phyloP scores from a whole-genome alignment of 306 rosid genomes.

The Rosa chinensis region DNA sequence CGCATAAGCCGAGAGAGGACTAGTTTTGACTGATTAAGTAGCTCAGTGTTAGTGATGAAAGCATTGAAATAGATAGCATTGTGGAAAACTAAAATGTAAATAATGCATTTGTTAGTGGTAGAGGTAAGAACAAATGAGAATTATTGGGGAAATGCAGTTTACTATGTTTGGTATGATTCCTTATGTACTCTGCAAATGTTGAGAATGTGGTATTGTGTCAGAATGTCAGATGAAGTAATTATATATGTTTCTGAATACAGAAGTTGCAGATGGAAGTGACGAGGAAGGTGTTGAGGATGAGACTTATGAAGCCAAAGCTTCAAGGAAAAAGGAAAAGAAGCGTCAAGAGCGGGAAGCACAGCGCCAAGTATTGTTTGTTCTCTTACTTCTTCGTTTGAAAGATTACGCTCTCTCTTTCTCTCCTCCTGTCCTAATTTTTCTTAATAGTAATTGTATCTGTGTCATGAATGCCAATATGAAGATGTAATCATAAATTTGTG shows the following conservation, averaged over 20 bases:
- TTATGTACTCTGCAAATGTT: background rate
- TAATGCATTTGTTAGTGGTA: background rate
- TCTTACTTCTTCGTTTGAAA: background rate
- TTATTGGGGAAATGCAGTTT: background rate
- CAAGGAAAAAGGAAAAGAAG: slow-evolving; percentile 74
- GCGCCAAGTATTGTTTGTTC: slow-evolving; percentile 53
- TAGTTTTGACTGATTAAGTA: background rate
- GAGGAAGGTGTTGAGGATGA: slow-evolving; percentile 59
- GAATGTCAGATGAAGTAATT: slow-evolving; percentile 15
- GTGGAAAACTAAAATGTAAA: background rate
- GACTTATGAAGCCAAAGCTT: slow-evolving; percentile 53
- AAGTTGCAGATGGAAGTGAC: slow-evolving; percentile 70
- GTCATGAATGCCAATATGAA: background rate
- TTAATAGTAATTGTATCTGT: background rate
- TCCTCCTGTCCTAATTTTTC: background rate
- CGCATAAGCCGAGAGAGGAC: background rate
- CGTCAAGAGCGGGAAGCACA: slow-evolving; percentile 91
- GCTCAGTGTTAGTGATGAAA: background rate
- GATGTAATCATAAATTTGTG: background rate
- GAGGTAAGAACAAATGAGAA: background rate
- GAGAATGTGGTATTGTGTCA: slow-evolving; percentile 13
- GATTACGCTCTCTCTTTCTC: background rate
- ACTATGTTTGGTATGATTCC: slow-evolving; percentile 8
- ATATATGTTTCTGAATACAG: slow-evolving; percentile 32
- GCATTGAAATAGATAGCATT: background rate